These are phyloP conservation scores for Lactarius quietus DNA, from an alignment of 768 basidiomycete species.

Conservation along the genomic window DNA sequence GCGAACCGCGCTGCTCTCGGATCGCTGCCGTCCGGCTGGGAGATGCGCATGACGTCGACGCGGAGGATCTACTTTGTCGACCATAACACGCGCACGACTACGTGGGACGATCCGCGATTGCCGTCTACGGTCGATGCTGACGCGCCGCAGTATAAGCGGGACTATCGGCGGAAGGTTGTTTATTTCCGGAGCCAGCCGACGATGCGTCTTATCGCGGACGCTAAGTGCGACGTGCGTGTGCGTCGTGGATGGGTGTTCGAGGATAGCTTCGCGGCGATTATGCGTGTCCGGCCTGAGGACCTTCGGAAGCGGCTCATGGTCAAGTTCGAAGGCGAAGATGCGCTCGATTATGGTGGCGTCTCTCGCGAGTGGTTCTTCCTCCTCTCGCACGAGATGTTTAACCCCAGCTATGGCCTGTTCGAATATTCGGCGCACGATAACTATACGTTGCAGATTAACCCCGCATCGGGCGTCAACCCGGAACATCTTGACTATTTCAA, in stretches of 20 bases:
- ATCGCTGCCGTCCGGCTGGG: constrained; percentile 88
- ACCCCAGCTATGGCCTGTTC: constrained; percentile 78
- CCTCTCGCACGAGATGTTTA: constrained; percentile 78
- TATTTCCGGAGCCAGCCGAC: constrained; percentile 92
- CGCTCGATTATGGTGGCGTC: constrained; percentile 74
- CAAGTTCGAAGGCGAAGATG: constrained; percentile 77
- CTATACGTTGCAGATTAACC: constrained; percentile 78
- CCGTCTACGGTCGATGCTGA: constrained; percentile 80
- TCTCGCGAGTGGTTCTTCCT: constrained; percentile 88
- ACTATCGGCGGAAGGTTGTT: constrained; percentile 87
- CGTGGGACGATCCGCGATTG: constrained; percentile 90
- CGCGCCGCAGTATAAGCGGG: constrained; percentile 94
- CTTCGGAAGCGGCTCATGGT: constrained; percentile 69
- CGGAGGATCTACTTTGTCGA: constrained; percentile 89
- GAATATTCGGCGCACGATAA: constrained; percentile 79
- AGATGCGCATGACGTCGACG: constrained; percentile 87
- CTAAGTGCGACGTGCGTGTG: constrained; percentile 85
- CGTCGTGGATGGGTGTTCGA: constrained; percentile 79
- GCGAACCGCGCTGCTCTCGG: constrained; percentile 48
- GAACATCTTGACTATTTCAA: constrained; percentile 80
- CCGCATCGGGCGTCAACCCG: constrained; percentile 69
- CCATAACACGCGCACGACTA: constrained; percentile 84
- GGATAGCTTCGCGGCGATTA: constrained; percentile 81
- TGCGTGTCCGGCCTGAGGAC: constrained; percentile 71
- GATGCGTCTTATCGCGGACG: constrained; percentile 61